Base-by-base conservation (phyloP, 2,329 filamentous ascomycete genomes). In the Aspergillus quadrilineatus region DNA sequence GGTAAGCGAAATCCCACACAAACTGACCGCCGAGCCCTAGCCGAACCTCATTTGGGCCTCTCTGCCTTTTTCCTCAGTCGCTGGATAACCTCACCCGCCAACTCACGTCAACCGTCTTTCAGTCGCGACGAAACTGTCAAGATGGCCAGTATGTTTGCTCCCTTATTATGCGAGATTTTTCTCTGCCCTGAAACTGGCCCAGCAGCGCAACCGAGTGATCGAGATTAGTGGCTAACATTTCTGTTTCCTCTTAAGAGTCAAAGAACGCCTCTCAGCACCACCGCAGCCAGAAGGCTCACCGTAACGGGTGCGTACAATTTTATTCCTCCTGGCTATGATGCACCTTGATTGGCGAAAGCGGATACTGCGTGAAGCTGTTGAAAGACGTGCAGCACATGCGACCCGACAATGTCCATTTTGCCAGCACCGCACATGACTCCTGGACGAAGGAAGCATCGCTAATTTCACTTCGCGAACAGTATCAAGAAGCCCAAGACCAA, bases 221-320 rank as follows among this genome's bases (percentile, higher is more conserved):
- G 28, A 48, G 41, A 9, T 32, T 45, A 63, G 54, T 64, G 55
- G 58, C 69, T 73, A 63, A 73, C 65, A 53, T 62, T 49, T 58
- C 51, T 68, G 51, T 61, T 57, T 61, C 58, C 36, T 61, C 58
- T 36, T 59, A 97, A 97, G 92, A 97, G 87, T 97, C 94, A 75
- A 97, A 97, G 92, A 97, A 97, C 89, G 95, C 91, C 83, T 97
- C 93, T 75, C 93, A 97, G 86, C 92, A 97, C 85, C 97, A 97
- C 84, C 89, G 94, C 88, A 87, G 86, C 80, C 89, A 89, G 85
- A 99, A 99, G 90, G 92, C 92, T 83, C 94, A 99, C 89, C 88
- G 89, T 79, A 99, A 99, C 86, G 94, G 94, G 93, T 97, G 89
- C 73, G 88, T 83, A 65, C 57, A 5, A 65, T 36, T 51, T 58